Percentiles rank a stretch among this genome's conserved stretches.
Conservation (phyloP, 2,329 filamentous ascomycete genomes). For the Xylariaceae sp. region DNA sequence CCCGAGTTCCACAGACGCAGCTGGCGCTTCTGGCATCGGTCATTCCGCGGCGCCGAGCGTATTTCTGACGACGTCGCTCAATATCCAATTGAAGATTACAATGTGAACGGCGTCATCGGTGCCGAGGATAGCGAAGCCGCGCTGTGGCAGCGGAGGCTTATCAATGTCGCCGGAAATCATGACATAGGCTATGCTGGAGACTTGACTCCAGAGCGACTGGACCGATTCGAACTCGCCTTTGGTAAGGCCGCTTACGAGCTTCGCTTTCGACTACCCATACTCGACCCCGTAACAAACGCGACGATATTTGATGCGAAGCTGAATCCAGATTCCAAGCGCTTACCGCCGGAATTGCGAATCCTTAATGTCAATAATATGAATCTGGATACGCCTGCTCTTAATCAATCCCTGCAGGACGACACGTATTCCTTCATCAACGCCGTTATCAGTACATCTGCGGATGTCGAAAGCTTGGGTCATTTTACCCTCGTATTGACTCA, state of each 20-base stretch:
- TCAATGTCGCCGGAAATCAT: conserved; percentile 92
- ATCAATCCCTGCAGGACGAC: conserved; percentile 60
- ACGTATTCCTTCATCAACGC: conserved; percentile 74
- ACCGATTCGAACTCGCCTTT: conserved; percentile 78
- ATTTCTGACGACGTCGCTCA: conserved; percentile 53
- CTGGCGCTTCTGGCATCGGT: conserved; percentile 71
- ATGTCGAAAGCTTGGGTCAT: conserved; percentile 56
- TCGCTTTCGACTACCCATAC: conserved; percentile 57
- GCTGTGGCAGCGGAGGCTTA: conserved; percentile 68
- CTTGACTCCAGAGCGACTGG: conserved; percentile 66
- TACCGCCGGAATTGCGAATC: conserved; percentile 68
- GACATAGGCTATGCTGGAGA: conserved; percentile 96
- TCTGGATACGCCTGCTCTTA: conserved; percentile 75
- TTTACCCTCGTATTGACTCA: conserved; percentile 88
- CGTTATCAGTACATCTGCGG: conserved; percentile 56
- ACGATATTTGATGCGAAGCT: conserved; percentile 39
- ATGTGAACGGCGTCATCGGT: conserved; percentile 46
- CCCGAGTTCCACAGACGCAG: conserved; percentile 74
- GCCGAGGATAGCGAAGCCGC: conserved; percentile 42
- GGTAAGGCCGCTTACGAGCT: conserved; percentile 89
- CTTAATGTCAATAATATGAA: conserved; percentile 91
- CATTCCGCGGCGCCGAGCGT: conserved; percentile 64
- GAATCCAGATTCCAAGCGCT: conserved; percentile 43
- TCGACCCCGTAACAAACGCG: conserved; percentile 35
- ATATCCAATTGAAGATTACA: conserved; percentile 46